Percentiles rank a stretch among this genome's conserved stretches.
These are phyloP conservation scores for Pholiota microspora DNA, from an alignment of 768 basidiomycete species.

Conservation along the genomic window DNA sequence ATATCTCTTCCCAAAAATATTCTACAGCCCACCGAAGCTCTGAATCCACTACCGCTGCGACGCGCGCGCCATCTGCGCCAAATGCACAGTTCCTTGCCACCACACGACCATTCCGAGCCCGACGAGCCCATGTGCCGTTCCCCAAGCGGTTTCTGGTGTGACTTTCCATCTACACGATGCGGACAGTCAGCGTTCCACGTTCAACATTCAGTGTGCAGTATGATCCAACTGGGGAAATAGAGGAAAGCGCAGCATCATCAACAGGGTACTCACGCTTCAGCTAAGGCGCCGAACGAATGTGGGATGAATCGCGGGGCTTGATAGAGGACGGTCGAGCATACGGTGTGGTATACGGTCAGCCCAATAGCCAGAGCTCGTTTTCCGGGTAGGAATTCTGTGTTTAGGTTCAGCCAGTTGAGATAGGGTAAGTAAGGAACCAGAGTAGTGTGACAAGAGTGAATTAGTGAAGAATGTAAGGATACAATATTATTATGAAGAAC, in stretches of 20 bases:
- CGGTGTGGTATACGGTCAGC: constrained; percentile 73
- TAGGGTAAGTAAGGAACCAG: not conserved
- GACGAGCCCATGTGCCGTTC: constrained; percentile 65
- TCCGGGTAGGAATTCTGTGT: constrained; percentile 78
- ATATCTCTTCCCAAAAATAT: too few species aligned
- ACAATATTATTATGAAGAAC: too few species aligned
- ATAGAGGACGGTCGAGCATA: constrained; percentile 71
- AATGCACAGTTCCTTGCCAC: constrained; percentile 77
- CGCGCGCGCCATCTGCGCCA: constrained; percentile 39
- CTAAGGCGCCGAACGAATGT: constrained; percentile 55
- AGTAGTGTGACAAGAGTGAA: too few species aligned
- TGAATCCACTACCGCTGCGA: constrained; percentile 9
- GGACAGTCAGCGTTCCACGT: not conserved
- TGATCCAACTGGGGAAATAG: not conserved
- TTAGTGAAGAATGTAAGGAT: too few species aligned
- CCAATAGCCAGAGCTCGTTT: constrained; percentile 81
- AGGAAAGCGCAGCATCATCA: not conserved
- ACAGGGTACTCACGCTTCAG: constrained; percentile 53
- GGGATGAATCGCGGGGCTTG: constrained; percentile 82
- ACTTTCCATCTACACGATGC: constrained; percentile 52
- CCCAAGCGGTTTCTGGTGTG: constrained; percentile 77
- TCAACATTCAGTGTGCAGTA: not conserved
- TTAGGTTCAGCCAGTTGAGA: not conserved
- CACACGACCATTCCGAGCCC: constrained; percentile 72
- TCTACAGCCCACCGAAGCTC: too few species aligned